Evolutionary conservation across 2,329 filamentous ascomycete species (phyloP), one percentile per base, ranked within the genome.

Genomic region (Leptographium galeiforme): DNA sequence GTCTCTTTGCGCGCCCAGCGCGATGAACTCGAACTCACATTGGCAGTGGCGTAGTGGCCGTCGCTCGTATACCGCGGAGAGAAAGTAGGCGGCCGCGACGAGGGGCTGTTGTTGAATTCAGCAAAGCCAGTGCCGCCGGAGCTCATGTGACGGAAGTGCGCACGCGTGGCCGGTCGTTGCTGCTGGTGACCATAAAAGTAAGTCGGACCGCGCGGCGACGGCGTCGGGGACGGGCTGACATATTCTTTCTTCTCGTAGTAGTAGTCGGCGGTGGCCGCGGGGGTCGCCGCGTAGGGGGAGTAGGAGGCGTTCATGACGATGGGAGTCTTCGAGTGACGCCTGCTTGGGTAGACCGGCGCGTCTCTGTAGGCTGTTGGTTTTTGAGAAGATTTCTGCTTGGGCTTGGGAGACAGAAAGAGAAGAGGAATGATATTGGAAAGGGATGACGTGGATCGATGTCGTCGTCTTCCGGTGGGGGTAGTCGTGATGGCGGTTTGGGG

Each of bases 21-120:
- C 70, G 68, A 41, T 64, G 66, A 67, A 81, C 78, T 81, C 78
- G 66, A 67, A 81, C 78, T 81, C 78, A 81, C 78, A 80, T 81
- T 78, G 70, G 76, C 77, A 69, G 78, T 80, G 70, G 76, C 77
- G 72, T 81, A 81, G 64, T 78, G 71, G 66, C 78, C 78, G 64
- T 72, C 74, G 72, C 77, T 81, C 66, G 75, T 79, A 71, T 78
- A 81, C 61, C 78, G 75, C 58, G 78, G 78, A 57, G 78, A 81
- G 63, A 78, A 77, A 56, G 72, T 70, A 43, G 70, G 72, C 55
- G 70, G 71, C 61, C 70, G 71, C 55, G 56, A 53, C 14, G 55
- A 55, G 2, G 68, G 74, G 60, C 67, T 72, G 57, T 57, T 62
- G 51, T 64, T 60, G 58, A 63, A 72, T 46, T 70, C 66, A 59